These are phyloP conservation scores for Aspergillus fumigatiaffinis DNA, from an alignment of 2,329 filamentous ascomycete species.

Conservation along the genomic window DNA sequence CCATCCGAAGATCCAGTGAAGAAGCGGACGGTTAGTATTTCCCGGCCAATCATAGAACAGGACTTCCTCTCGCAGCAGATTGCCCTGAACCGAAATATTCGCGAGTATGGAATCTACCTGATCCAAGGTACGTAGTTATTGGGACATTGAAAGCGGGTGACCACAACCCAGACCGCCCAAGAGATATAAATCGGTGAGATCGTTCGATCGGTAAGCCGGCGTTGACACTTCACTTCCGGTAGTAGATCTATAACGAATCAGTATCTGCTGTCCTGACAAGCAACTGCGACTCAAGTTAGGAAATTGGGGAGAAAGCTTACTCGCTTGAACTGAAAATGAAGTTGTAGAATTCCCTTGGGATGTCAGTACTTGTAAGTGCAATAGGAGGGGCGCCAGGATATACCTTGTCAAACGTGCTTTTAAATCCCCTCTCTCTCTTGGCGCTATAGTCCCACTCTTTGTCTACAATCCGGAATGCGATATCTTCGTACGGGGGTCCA, in stretches of 20 bases:
- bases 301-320: conserved; percentile 45
- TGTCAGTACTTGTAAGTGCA: conserved; percentile 1
- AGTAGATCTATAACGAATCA: conserved; percentile 38
- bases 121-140: not conserved
- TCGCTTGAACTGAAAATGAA: conserved; percentile 99
- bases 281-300: conserved; percentile 2
- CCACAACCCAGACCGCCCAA: not conserved
- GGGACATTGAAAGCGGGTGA: not conserved
- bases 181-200: not conserved
- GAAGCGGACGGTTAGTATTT: conserved; percentile 18
- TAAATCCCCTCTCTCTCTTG: conserved; percentile 90
- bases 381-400: conserved; percentile 24
- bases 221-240: conserved; percentile 41
- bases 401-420: conserved; percentile 96
- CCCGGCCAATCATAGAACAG: conserved; percentile 24
- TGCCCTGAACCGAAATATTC: not conserved
- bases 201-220: not conserved
- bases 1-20: conserved; percentile 7
- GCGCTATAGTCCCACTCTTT: conserved; percentile 99
- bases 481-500: conserved; percentile 91
- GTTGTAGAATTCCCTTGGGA: conserved; percentile 78
- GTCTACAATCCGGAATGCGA: conserved; percentile 95
- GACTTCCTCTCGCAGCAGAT: not conserved
- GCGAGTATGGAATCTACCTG: not conserved
- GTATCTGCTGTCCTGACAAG: conserved; percentile 1